These are phyloP conservation scores for Meyerozyma guilliermondii DNA, from an alignment of 1,139 yeast genomes.

Conservation along the genomic window DNA sequence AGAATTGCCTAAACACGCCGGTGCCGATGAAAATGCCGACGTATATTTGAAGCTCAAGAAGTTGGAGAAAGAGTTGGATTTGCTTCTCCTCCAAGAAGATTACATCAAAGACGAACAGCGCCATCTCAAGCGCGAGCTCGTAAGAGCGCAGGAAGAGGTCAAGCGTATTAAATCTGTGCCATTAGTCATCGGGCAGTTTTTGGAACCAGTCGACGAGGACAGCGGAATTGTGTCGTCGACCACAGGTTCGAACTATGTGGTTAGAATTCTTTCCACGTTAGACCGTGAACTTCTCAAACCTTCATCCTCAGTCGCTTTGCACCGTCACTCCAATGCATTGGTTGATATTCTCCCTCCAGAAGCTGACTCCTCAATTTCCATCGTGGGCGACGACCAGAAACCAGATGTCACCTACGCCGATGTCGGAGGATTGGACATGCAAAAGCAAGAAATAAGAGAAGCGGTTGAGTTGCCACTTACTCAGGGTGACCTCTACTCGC, in stretches of 20 bases:
- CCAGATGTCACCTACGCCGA: conserved; percentile 90
- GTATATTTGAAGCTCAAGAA: conserved; percentile 80
- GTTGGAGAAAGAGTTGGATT: conserved; percentile 83
- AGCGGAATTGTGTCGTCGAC: conserved; percentile 97
- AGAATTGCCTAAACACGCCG: conserved; percentile 11
- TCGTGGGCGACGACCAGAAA: conserved; percentile 89
- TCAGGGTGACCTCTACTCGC: conserved; percentile 92
- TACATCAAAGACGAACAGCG: conserved; percentile 98
- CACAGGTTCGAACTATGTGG: conserved; percentile 96
- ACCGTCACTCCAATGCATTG: conserved; percentile 95
- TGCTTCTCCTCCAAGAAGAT: conserved; percentile 83
- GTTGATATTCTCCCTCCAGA: conserved; percentile 98
- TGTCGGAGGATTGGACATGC: conserved; percentile 99
- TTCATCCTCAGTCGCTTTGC: conserved; percentile 92
- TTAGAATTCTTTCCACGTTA: conserved; percentile 85
- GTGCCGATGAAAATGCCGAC: conserved; percentile 47
- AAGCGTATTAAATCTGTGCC: conserved; percentile 97
- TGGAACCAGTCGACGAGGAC: conserved; percentile 95
- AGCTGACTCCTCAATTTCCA: conserved; percentile 94
- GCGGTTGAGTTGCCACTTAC: conserved; percentile 97
- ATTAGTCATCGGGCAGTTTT: conserved; percentile 93
- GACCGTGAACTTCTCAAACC: conserved; percentile 94
- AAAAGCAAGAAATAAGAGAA: conserved; percentile 96
- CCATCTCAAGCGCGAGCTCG: conserved; percentile 86
- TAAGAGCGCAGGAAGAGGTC: conserved; percentile 97